phyloP scores from a whole-genome alignment of 1,284 basidiomycete species.

The Ustilago lituana region DNA sequence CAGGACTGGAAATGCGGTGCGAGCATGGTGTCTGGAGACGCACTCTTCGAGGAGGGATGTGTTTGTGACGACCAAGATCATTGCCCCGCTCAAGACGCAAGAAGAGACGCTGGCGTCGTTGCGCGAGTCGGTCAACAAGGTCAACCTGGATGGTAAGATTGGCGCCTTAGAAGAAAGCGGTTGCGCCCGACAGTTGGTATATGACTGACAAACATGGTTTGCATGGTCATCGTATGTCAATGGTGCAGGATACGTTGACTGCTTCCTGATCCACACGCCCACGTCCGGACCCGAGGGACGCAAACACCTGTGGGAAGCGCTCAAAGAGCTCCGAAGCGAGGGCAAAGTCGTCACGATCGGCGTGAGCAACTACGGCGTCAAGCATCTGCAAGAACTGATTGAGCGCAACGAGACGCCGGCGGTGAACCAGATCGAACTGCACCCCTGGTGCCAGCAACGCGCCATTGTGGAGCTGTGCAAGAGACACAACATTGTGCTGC shows the following conservation, averaged over 20 bases:
- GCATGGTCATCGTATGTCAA: no score
- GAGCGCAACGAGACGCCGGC: constrained; percentile 27
- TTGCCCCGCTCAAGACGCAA: constrained; percentile 15
- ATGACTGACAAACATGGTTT: background rate
- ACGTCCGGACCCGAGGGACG: constrained; percentile 39
- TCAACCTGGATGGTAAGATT: constrained; percentile 31
- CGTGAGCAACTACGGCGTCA: constrained; percentile 44
- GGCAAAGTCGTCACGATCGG: constrained; percentile 43
- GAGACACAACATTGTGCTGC: constrained; percentile 40
- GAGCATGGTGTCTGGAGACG: constrained; percentile 35
- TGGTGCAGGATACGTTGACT: constrained; percentile 38
- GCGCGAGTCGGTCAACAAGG: constrained; percentile 34
- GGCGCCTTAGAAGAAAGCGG: no score
- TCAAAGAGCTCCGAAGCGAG: constrained; percentile 37
- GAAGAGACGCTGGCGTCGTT: constrained; percentile 32
- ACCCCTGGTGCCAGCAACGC: constrained; percentile 48
- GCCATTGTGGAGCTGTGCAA: constrained; percentile 42
- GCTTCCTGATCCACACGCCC: constrained; percentile 50
- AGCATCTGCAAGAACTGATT: constrained; percentile 37
- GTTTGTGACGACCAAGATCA: constrained; percentile 51
- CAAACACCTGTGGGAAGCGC: constrained; percentile 42
- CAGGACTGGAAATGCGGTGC: constrained; percentile 40
- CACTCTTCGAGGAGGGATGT: constrained; percentile 33
- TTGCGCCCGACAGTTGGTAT: no score
- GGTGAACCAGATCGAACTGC: constrained; percentile 46